phyloP scores from a whole-genome alignment of 1,284 basidiomycete genomes.

The Vanrija sp. region DNA sequence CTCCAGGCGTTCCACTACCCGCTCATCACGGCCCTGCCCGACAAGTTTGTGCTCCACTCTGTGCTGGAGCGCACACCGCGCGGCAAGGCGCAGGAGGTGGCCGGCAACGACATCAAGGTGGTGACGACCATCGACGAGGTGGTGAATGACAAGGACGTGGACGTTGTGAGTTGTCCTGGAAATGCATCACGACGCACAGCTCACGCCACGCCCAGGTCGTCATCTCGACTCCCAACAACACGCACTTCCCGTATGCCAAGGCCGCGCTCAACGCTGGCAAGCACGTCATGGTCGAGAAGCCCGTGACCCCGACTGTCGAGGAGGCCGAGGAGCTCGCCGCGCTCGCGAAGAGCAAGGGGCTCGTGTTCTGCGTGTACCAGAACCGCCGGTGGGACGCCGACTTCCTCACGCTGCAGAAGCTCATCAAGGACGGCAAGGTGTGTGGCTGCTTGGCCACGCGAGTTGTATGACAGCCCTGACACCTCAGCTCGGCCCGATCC shows the following conservation, averaged over 20 bases:
- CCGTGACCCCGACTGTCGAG: constrained; percentile 63
- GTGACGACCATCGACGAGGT: constrained; percentile 46
- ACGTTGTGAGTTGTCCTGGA: constrained; percentile 33
- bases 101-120: constrained; percentile 40
- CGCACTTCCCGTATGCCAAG: constrained; percentile 62
- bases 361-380: constrained; percentile 69
- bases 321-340: constrained; percentile 66
- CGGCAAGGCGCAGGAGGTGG: constrained; percentile 29
- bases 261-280: constrained; percentile 65
- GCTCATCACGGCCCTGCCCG: constrained; percentile 68
- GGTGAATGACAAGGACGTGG: constrained; percentile 46
- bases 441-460: constrained; percentile 46
- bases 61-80: constrained; percentile 52
- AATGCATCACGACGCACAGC: neutral
- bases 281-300: constrained; percentile 78
- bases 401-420: constrained; percentile 66
- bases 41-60: constrained; percentile 66
- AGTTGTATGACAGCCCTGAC: neutral
- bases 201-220: constrained; percentile 47
- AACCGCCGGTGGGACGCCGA: constrained; percentile 59
- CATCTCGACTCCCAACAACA: constrained; percentile 72
- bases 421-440: constrained; percentile 57
- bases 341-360: constrained; percentile 62
- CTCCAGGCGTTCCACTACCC: constrained; percentile 74
- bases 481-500: constrained; percentile 31